These are phyloP conservation scores for Conringia planisiliqua DNA, from an alignment of 345 rosid species.

Conservation along the genomic window DNA sequence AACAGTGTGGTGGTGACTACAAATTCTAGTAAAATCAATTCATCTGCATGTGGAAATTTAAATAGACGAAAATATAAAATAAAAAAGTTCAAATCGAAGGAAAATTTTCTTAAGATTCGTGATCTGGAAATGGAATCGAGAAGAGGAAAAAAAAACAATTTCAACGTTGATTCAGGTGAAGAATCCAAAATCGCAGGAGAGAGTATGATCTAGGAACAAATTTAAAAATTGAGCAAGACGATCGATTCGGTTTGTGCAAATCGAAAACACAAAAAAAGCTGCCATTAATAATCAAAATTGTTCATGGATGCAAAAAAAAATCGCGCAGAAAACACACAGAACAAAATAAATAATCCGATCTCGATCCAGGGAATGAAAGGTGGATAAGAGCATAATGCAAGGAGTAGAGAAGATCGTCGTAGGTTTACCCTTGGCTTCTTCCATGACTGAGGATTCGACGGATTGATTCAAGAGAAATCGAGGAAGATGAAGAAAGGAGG, in stretches of 20 bases:
- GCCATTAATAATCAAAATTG: not conserved
- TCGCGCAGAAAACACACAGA: not conserved
- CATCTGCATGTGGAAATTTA: not conserved
- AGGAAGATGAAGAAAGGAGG: no score
- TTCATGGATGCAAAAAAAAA: not conserved
- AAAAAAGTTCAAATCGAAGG: not conserved
- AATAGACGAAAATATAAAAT: not conserved
- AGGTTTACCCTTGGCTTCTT: constrained; percentile 22
- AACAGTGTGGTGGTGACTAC: not conserved
- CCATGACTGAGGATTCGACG: constrained; percentile 12
- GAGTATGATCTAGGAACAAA: not conserved
- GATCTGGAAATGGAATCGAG: not conserved
- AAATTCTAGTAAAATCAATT: not conserved
- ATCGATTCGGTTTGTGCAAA: not conserved
- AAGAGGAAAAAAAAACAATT: not conserved
- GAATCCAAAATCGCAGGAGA: not conserved
- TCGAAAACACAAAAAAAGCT: not conserved
- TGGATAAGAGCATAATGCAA: not conserved
- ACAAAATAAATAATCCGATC: not conserved
- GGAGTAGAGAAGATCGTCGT: not conserved
- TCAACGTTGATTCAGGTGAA: not conserved
- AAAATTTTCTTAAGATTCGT: not conserved
- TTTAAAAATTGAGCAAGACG: not conserved
- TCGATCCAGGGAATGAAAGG: not conserved
- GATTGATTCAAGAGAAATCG: not conserved